A percentile compares a stretch with the other conserved stretches of the same genome.
Conservation (phyloP, 2,329 filamentous ascomycete genomes). For the Cadophora sp. region DNA sequence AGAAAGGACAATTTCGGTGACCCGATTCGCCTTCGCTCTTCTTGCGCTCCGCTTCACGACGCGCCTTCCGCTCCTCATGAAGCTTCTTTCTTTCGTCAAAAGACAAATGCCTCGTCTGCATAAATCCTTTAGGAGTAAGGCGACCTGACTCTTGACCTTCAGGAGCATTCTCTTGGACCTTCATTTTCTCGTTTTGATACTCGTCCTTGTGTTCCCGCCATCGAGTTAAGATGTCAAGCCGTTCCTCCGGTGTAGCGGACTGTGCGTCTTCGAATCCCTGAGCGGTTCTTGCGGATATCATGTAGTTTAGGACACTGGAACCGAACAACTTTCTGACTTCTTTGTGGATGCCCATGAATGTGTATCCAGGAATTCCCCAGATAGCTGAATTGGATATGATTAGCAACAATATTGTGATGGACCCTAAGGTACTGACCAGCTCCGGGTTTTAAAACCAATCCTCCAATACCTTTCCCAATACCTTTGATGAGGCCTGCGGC, state of each 20-base stretch:
- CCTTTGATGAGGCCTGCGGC: slow-evolving; percentile 75
- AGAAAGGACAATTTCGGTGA: slow-evolving; percentile 38
- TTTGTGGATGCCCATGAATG: slow-evolving; percentile 82
- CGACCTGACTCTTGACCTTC: slow-evolving; percentile 39
- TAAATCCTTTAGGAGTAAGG: slow-evolving; percentile 51
- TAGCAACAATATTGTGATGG: background rate
- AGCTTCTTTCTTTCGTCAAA: slow-evolving; percentile 59
- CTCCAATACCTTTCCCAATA: slow-evolving; percentile 82
- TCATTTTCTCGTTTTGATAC: slow-evolving; percentile 48
- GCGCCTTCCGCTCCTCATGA: slow-evolving; percentile 53
- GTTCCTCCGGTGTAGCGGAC: slow-evolving; percentile 61
- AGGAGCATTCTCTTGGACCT: slow-evolving; percentile 41
- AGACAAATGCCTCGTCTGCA: slow-evolving; percentile 54
- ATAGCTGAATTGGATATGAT: slow-evolving; percentile 51
- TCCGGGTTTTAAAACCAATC: slow-evolving; percentile 80
- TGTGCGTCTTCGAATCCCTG: slow-evolving; percentile 75
- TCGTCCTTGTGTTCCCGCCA: slow-evolving; percentile 51
- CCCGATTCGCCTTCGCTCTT: slow-evolving; percentile 34
- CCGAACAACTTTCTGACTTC: slow-evolving; percentile 76
- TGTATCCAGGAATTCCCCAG: slow-evolving; percentile 78
- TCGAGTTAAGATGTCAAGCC: slow-evolving; percentile 65
- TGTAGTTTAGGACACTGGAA: slow-evolving; percentile 77
- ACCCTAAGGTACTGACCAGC: slow-evolving; percentile 60
- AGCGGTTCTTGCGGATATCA: slow-evolving; percentile 76
- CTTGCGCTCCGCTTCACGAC: slow-evolving; percentile 37